phyloP scores from a whole-genome alignment of 805 yeast species.

The Candida boidinii region DNA sequence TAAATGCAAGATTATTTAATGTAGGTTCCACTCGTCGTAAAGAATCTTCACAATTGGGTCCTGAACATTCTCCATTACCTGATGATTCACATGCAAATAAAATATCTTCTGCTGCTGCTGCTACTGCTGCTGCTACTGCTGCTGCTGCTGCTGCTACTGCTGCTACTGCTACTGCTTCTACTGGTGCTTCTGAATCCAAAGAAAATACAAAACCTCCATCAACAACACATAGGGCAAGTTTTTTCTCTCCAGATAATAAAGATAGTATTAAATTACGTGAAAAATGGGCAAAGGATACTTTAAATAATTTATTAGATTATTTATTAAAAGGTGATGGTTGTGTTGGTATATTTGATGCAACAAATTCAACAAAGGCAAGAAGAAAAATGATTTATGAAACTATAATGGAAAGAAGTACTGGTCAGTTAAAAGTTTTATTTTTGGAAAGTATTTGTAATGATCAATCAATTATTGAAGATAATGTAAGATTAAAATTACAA shows the following conservation, averaged over 20 bases:
- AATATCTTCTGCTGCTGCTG: background rate
- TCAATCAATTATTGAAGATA: slow-evolving; percentile 65
- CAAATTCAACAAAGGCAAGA: slow-evolving; percentile 65
- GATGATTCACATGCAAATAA: slow-evolving; percentile 20
- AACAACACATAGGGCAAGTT: slow-evolving; percentile 63
- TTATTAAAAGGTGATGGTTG: slow-evolving; percentile 75
- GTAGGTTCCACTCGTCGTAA: slow-evolving; percentile 92
- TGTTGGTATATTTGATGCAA: slow-evolving; percentile 88
- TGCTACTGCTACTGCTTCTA: too few relatives aligned
- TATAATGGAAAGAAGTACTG: slow-evolving; percentile 46
- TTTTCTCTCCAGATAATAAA: slow-evolving; percentile 75
- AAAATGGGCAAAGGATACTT: slow-evolving; percentile 93
- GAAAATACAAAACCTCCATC: too few relatives aligned
- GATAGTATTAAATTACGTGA: slow-evolving; percentile 64
- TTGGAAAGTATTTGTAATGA: slow-evolving; percentile 86
- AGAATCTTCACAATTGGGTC: slow-evolving; percentile 58
- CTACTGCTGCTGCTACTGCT: background rate
- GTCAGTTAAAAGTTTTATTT: slow-evolving; percentile 68
- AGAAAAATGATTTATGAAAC: slow-evolving; percentile 49
- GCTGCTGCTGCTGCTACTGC: background rate
- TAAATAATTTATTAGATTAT: slow-evolving; percentile 76
- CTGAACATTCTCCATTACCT: slow-evolving; percentile 57
- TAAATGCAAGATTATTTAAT: slow-evolving; percentile 82
- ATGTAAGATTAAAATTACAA: slow-evolving; percentile 71
- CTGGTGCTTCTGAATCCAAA: too few relatives aligned